Evolutionary conservation across 139 green algal genomes (phyloP).

Genomic region (Axilococcus clingmanii): DNA sequence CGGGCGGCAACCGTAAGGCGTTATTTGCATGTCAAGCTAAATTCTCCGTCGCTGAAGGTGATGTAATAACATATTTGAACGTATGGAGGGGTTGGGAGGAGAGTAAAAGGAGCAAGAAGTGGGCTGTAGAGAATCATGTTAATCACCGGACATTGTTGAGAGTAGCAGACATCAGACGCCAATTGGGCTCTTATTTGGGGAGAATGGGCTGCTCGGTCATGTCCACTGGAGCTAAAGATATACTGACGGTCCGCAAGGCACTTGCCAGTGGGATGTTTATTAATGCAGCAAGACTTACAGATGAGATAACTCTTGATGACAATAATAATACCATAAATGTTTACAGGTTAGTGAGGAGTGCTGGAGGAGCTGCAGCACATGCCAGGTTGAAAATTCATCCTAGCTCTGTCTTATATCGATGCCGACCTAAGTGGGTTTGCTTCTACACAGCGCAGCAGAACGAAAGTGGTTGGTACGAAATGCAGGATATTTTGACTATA

Average conservation of each 20-base stretch:
- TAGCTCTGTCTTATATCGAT: slow-evolving; percentile 46
- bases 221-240: not conserved
- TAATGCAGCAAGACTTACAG: slow-evolving; percentile 88
- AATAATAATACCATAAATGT: slow-evolving; percentile 68
- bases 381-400: slow-evolving; percentile 47
- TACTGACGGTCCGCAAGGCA: slow-evolving; percentile 67
- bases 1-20: slow-evolving; percentile 61
- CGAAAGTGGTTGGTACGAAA: slow-evolving; percentile 73
- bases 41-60: slow-evolving; percentile 95
- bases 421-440: slow-evolving; percentile 38
- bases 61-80: slow-evolving; percentile 95
- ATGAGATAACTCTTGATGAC: slow-evolving; percentile 66
- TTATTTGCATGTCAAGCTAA: slow-evolving; percentile 75
- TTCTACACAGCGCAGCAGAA: slow-evolving; percentile 52
- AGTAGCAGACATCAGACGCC: slow-evolving; percentile 64
- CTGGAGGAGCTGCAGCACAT: slow-evolving; percentile 35
- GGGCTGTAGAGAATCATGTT: slow-evolving; percentile 69
- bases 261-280: slow-evolving; percentile 93
- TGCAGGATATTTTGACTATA: slow-evolving; percentile 92
- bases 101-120: slow-evolving; percentile 68
- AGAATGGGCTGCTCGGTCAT: slow-evolving; percentile 36
- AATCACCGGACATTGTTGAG: slow-evolving; percentile 62
- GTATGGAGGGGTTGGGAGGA: slow-evolving; percentile 79
- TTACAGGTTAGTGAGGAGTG: slow-evolving; percentile 83
- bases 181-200: slow-evolving; percentile 54